Percentiles rank a stretch among this genome's conserved stretches.
phyloP scores from a whole-genome alignment of 202 grass and related monocot species.

The Hordeum pubiflorum region DNA sequence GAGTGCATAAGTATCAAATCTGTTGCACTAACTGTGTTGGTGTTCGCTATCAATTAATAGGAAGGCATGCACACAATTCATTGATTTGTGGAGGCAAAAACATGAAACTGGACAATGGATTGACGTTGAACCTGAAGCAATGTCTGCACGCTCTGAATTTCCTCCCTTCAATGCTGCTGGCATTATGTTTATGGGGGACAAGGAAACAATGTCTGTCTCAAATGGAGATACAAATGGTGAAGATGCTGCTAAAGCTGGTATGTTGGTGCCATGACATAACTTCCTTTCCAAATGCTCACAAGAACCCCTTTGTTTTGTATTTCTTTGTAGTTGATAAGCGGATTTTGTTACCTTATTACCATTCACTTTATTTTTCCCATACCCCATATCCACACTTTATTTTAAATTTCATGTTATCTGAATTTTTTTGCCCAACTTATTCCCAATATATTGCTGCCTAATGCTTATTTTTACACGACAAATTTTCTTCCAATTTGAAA shows the following conservation, averaged over 20 bases:
- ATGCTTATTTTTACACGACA: neutral
- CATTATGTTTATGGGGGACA: constrained; percentile 67
- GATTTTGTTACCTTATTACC: neutral
- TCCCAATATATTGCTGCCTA: neutral
- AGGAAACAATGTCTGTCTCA: constrained; percentile 44
- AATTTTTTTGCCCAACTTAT: neutral
- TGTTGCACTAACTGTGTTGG: neutral
- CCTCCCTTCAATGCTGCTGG: constrained; percentile 64
- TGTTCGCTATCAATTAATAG: constrained; percentile 35
- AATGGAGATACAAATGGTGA: constrained; percentile 51
- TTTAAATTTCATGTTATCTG: neutral
- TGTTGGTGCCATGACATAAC: constrained; percentile 13
- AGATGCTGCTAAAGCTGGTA: constrained; percentile 61
- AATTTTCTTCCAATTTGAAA: neutral
- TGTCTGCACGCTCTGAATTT: constrained; percentile 78
- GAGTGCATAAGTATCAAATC: neutral
- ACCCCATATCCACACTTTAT: neutral
- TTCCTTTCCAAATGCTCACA: neutral
- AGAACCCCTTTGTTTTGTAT: neutral
- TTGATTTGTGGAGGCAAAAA: constrained; percentile 86
- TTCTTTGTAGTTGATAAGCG: neutral
- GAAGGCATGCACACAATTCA: constrained; percentile 69
- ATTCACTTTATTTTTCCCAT: constrained; percentile 11
- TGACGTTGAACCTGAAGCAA: constrained; percentile 75
- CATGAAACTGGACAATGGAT: constrained; percentile 99